Evolutionary conservation across 495 filamentous ascomycete species (phyloP), one percentile per base, ranked within the genome.

Genomic region (Podospora fimiseda): DNA sequence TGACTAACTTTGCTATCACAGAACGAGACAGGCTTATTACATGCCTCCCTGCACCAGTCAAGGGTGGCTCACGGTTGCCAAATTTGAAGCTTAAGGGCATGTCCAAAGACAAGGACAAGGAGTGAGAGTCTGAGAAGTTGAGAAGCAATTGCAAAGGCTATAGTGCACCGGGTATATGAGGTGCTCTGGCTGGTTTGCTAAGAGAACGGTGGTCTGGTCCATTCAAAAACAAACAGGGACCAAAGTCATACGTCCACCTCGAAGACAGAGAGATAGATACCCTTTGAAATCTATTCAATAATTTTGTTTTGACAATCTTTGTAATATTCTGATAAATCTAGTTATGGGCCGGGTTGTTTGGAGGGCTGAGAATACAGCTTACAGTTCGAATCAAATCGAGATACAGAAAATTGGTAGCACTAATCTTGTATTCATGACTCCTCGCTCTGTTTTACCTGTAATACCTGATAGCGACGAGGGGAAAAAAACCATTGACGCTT

Each of bases 41-140:
- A 40, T 68, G 68, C 57, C 68, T 77, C 40, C 74, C 74, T 33
- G 74, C 74, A 6, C 69, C 73, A 8, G 73, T 77, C 14, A 77
- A 75, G 53, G 70, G 42, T 21, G 19, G 71, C 24, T 66, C 67
- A 15, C 58, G 71, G 44, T 15, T 47, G 41, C 33, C 27, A 11
- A 33, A 33, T 33, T 33, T 33, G 27, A 33, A 33, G 27, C 27
- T 33, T 11, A 33, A 33, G 27, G 27, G 27, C 11, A n/a, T n/a
- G n/a, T n/a, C n/a, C n/a, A 33, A 11, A 73, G 23, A 50, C 56
- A 14, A 62, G 62, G 49, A 64, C n/a, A n/a, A n/a, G n/a, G n/a
- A n/a, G n/a, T n/a, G n/a, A n/a, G n/a, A n/a, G n/a, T n/a, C n/a
- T n/a, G n/a, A n/a, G n/a, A n/a, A n/a, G n/a, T n/a, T n/a, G n/a